Base-by-base conservation (phyloP, 2,329 filamentous ascomycete genomes). In the Lecanosticta acicola region DNA sequence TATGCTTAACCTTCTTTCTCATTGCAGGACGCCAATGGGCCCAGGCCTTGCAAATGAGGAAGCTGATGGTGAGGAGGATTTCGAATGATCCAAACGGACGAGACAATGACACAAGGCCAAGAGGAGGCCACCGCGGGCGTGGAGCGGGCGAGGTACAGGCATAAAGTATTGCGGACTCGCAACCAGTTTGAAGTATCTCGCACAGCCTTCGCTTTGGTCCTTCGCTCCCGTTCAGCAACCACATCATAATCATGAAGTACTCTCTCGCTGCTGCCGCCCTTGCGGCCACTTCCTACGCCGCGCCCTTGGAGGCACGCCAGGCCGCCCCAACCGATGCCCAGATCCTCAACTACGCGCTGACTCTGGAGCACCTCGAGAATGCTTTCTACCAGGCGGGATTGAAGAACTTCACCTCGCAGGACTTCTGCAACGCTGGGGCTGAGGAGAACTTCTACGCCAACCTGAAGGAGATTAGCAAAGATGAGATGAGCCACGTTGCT, bases 371-470 rank as follows among this genome's bases (percentile, higher is more conserved):
- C 55, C 61, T 71, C 21, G 82, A 85, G 66, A 68, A 77, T 50
- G 71, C 70, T 45, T 85, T 85, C 67, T 85, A 85, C 66, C 66
- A 69, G 32, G 61, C 81, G 39, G 81, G 75, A 32, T 69, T 85
- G 3, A 62, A 68, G 47, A 80, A 79, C 56, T 84, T 77, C 68
- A 73, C 71, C 21, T 62, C 72, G 49, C 52, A 60, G 1, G 70
- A 80, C 54, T 83, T 83, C 59, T 56, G 66, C 20, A 66, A 62
- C 24, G 77, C 76, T 37, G 78, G 77, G 24, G 51, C 72, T 58
- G 63, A 72, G 41, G 56, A 67, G 0, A 65, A 66, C 3, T 78
- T 80, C 61, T 83, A 81, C 67, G 66, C 68, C 41, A 79, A 82
- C 67, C 57, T 85, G 43, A 65, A 74, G 60, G 71, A 70, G 49